A percentile compares a stretch with the other conserved stretches of the same genome.
phyloP scores from a whole-genome alignment of 148 eudicot genomes.

The Heliamphora exappendiculata region DNA sequence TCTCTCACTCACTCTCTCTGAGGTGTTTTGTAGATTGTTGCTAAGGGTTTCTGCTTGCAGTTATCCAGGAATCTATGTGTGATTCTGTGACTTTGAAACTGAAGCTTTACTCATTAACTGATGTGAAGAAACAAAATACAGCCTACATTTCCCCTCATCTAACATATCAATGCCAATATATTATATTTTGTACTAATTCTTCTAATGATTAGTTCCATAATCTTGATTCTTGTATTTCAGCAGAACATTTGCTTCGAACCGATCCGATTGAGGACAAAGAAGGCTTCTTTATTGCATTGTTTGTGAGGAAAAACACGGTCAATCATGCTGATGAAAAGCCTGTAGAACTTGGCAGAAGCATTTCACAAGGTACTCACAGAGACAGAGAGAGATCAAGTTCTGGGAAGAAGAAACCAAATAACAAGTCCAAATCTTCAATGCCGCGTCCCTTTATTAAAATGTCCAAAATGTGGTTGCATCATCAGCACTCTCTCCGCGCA shows the following conservation, averaged over 20 bases:
- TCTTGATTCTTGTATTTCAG: constrained; percentile 26
- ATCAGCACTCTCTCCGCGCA: background rate
- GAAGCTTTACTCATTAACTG: too few relatives aligned
- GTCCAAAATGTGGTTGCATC: constrained; percentile 36
- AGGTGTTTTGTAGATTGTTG: too few relatives aligned
- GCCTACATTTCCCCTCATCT: too few relatives aligned
- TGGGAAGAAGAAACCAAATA: constrained; percentile 4
- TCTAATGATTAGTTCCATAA: background rate
- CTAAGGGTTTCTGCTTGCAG: too few relatives aligned
- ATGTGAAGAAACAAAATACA: too few relatives aligned
- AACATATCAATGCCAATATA: too few relatives aligned
- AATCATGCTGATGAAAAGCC: background rate
- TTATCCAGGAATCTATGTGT: too few relatives aligned
- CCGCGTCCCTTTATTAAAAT: constrained; percentile 18
- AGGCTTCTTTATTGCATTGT: constrained; percentile 90
- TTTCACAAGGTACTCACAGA: background rate
- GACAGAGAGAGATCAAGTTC: background rate
- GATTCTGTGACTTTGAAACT: too few relatives aligned
- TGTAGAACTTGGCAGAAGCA: background rate
- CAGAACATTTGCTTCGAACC: constrained; percentile 67
- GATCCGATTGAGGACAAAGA: constrained; percentile 69
- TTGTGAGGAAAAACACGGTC: constrained; percentile 30
- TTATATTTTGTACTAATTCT: background rate
- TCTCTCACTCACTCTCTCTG: too few relatives aligned
- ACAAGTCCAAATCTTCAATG: background rate